Evolutionary conservation across 148 eudicot species (phyloP).

Genomic region (Rhododendron molle): DNA sequence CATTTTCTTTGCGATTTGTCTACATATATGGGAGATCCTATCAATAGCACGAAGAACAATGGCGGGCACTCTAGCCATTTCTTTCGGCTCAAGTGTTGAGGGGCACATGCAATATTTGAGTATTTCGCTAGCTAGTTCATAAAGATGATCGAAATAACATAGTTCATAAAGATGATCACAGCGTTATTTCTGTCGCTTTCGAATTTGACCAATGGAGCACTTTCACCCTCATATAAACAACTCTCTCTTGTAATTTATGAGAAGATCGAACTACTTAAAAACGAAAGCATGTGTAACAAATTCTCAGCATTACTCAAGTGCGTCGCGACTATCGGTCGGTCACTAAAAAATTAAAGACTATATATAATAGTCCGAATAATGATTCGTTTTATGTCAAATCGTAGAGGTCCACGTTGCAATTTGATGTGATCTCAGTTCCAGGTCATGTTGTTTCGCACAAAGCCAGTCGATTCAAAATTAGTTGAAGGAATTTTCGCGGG

Average conservation of each 20-base stretch:
- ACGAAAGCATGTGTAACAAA: not conserved
- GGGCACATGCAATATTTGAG: not conserved
- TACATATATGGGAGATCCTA: not conserved
- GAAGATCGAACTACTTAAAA: not conserved
- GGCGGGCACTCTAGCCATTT: not conserved
- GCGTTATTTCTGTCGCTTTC: not conserved
- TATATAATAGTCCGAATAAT: not conserved
- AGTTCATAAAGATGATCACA: not conserved
- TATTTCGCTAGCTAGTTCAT: not conserved
- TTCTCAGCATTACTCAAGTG: not conserved
- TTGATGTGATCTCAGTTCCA: not conserved
- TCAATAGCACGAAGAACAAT: conserved; percentile 1
- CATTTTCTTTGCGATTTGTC: not conserved
- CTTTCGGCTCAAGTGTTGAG: conserved; percentile 11
- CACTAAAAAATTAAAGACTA: not conserved
- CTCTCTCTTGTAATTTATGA: not conserved
- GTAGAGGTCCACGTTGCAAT: not conserved
- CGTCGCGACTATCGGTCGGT: not conserved
- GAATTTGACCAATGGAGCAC: conserved; percentile 3
- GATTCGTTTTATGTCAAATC: not conserved
- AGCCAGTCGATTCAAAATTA: not conserved
- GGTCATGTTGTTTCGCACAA: not conserved
- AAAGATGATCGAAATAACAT: too few relatives aligned
- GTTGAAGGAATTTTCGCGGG: not conserved
- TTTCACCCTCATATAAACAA: not conserved